Base-by-base conservation (phyloP, 306 rosid species). In the Spatholobus suberectus region DNA sequence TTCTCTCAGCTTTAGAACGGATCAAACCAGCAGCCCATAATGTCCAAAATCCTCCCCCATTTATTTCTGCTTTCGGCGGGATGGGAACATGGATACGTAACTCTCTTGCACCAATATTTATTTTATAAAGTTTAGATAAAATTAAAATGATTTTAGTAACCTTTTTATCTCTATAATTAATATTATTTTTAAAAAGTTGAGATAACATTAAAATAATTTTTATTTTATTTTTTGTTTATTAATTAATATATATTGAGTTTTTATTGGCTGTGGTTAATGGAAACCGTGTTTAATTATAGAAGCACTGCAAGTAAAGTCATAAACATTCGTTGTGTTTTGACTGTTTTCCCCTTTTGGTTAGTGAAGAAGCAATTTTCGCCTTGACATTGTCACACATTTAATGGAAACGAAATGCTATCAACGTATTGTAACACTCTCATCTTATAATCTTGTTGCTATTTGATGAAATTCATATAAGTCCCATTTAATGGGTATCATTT, bases 21-120 rank as follows among this genome's bases (percentile, higher is more conserved):
- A 35, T 70, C 66, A 83, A 15, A 77, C 46, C 58, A 41, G 3
- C 79, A 73, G 18, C 74, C 11, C 51, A 8, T 9, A 49, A 38
- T 65, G 59, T 32, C 85, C 68, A 79, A 52, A 68, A 18, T 55
- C 26, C 21, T 68, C 32, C 40, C 5, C 40, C 37, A 7, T 70
- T 70, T 11, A 5, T 4, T 12, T 11, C 43, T 72, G 73, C 65
- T 72, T 81, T 81, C 65, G 43, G 66, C 13, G 44, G 34, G 55
- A 6, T 46, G 11, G 40, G 68, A 61, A 61, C 24, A 5, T 34
- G 43, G 38, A 61, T 61, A 15, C 1, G 21, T 17, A 15, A 6
- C 24, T 11, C 35, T 24, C 17, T 59, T n/a, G 24, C 61, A 2
- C 21, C 26, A 18, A 54, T 6, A 18, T 1, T 54, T 54, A 54